Percentiles rank a stretch among this genome's conserved stretches.
Conservation (phyloP, 108 stramenopile species). For the Pseudonitzschia pungens region DNA sequence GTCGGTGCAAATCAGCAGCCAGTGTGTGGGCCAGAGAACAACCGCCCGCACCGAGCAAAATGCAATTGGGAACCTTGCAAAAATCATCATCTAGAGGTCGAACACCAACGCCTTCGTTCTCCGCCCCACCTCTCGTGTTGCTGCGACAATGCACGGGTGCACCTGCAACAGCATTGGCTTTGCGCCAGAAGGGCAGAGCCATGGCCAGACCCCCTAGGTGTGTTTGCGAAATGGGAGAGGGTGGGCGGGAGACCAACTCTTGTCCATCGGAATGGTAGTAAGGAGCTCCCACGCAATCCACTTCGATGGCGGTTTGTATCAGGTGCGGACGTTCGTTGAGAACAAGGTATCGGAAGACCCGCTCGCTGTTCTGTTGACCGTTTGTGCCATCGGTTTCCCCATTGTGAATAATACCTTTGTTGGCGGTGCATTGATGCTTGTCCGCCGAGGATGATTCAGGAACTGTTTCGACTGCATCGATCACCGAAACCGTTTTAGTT, state of each 20-base stretch:
- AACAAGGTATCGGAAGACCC: conserved; percentile 1
- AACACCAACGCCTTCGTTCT: too few species aligned
- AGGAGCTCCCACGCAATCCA: not conserved
- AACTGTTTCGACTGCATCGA: not conserved
- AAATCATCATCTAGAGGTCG: not conserved
- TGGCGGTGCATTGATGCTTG: not conserved
- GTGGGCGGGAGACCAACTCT: not conserved
- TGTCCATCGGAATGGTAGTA: not conserved
- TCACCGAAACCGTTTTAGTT: not conserved
- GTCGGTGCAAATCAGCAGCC: not conserved
- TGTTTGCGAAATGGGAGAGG: conserved; percentile 7
- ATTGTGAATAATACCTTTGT: not conserved
- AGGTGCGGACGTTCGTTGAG: not conserved
- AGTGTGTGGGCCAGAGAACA: conserved; percentile 1
- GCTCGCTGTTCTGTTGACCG: not conserved
- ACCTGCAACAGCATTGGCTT: not conserved
- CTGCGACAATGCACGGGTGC: too few species aligned
- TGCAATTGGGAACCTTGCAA: not conserved
- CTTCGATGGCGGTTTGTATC: conserved; percentile 1
- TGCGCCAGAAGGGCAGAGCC: conserved; percentile 1
- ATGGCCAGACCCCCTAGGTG: conserved; percentile 4
- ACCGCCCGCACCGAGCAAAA: conserved; percentile 6
- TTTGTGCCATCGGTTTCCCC: not conserved
- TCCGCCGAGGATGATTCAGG: not conserved
- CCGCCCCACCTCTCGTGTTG: too few species aligned